A percentile compares a stretch with the other conserved stretches of the same genome.
Conservation (phyloP, 306 rosid species). For the Cucumis cinereus region DNA sequence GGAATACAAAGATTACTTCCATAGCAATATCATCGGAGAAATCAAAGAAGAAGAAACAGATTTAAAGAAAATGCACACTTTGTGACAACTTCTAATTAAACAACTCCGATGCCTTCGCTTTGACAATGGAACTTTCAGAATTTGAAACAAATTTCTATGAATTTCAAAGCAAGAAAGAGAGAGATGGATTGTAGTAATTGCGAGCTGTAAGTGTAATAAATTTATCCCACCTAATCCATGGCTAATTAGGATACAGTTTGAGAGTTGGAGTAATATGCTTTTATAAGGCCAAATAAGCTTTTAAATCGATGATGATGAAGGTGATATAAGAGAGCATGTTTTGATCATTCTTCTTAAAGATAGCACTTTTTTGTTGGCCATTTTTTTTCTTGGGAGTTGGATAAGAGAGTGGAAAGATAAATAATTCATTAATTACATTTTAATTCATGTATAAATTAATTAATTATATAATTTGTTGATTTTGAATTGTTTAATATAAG, state of each 20-base stretch:
- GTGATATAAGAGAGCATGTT: too few relatives aligned
- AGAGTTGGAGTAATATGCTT: neutral
- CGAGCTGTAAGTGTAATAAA: neutral
- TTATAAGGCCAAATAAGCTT: too few relatives aligned
- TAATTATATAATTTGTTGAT: too few relatives aligned
- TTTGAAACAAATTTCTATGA: too few relatives aligned
- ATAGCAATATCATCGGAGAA: neutral
- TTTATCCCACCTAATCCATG: neutral
- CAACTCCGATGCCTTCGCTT: neutral
- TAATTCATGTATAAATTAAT: too few relatives aligned
- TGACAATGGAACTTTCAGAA: neutral
- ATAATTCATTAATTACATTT: too few relatives aligned
- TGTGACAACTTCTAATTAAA: neutral
- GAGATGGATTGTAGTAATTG: neutral
- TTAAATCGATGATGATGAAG: too few relatives aligned
- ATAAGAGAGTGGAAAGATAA: too few relatives aligned
- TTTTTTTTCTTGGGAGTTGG: too few relatives aligned
- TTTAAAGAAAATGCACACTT: neutral
- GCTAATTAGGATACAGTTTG: neutral
- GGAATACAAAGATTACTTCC: slow-evolving; percentile 20
- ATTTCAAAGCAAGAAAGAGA: neutral
- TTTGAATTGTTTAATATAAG: too few relatives aligned
- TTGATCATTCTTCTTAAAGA: too few relatives aligned
- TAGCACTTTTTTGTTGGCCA: too few relatives aligned
- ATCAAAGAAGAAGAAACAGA: neutral